Conservation (phyloP, 768 basidiomycete species). For the Mrakia hoshinonis region DNA sequence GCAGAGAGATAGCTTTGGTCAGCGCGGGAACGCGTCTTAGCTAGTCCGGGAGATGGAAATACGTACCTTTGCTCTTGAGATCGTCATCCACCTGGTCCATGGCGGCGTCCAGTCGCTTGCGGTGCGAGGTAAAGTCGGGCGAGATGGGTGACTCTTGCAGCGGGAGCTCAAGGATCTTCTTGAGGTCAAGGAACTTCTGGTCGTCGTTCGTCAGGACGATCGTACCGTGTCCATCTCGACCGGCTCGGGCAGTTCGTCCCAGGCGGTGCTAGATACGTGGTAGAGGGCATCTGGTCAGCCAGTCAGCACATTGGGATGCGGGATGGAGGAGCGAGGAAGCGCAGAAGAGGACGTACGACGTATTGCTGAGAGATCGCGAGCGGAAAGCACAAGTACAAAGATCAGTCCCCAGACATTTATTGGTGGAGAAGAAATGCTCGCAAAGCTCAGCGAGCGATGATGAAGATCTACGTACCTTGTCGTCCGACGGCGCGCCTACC, state of each 20-base stretch:
- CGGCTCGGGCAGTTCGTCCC: conserved; percentile 45
- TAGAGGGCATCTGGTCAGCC: neutral
- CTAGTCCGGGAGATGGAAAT: neutral
- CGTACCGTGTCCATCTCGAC: conserved; percentile 47
- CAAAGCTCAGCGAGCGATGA: neutral
- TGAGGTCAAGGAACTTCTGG: conserved; percentile 48
- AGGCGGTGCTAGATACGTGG: conserved; percentile 39
- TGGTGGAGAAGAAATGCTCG: neutral
- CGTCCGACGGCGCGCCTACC: conserved; percentile 39
- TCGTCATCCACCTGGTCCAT: conserved; percentile 5
- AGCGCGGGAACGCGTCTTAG: neutral
- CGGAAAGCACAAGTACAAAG: neutral
- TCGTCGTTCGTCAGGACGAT: conserved; percentile 52
- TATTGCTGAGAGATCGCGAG: conserved; percentile 27
- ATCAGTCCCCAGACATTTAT: neutral
- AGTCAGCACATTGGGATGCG: neutral
- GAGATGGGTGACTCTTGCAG: neutral
- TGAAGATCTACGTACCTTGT: neutral
- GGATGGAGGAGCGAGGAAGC: neutral
- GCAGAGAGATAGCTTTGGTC: too few species aligned
- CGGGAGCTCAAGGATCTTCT: conserved; percentile 43
- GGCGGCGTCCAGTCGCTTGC: conserved; percentile 32
- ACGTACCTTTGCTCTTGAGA: conserved; percentile 8
- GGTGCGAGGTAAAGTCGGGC: conserved; percentile 38
- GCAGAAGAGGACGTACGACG: conserved; percentile 29